Evolutionary conservation across 371 early-diverging fungal species (phyloP), one percentile per base, ranked within the genome.

Genomic region (Rhizopus microsporus): DNA sequence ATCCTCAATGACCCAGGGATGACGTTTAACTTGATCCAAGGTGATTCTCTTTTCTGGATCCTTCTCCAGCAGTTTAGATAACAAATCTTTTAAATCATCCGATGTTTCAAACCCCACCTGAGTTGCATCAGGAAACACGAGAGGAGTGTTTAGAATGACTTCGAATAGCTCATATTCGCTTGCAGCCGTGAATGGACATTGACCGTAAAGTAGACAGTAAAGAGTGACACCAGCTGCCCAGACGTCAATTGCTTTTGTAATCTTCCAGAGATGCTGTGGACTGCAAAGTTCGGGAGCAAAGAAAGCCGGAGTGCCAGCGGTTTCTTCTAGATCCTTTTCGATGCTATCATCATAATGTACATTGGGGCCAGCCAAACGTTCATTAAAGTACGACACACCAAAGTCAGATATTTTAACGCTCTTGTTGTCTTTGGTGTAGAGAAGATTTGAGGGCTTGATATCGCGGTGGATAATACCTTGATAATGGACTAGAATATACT

Each of bases 141-240:
- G 54, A 56, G 81, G 81, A 49, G 85, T 72, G 23, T 78, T 80
- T 38, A 92, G 88, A 35, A 96, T 97, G 15, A 91, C 81, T 62
- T 91, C 88, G 67, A 94, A 95, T 45, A 96, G 75, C 71, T 96
- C 96, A 75, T 88, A 95, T 73, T 95, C 96, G 29, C 88, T 93
- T 10, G 87, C 87, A 6, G 95, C 99, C 30, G 88, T 88, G 75
- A 99, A 99, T 4, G 99, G 99, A 40, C 96, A 92, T 32, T 81
- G 77, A 4, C 99, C 99, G 75, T 86, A 96, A 10, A 96, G 79
- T 38, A 99, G 77, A 58, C 98, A 98, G 73, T 94, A 99, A 6
- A 99, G 81, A 1, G 98, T 96, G 16, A 99, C 97, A 0, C 99
- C 99, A 52, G 97, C 74, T n/a, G 98, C 97, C 99, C 99, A 99